phyloP scores from a whole-genome alignment of 495 filamentous ascomycete species.

The Penicillium dipodomyicola region DNA sequence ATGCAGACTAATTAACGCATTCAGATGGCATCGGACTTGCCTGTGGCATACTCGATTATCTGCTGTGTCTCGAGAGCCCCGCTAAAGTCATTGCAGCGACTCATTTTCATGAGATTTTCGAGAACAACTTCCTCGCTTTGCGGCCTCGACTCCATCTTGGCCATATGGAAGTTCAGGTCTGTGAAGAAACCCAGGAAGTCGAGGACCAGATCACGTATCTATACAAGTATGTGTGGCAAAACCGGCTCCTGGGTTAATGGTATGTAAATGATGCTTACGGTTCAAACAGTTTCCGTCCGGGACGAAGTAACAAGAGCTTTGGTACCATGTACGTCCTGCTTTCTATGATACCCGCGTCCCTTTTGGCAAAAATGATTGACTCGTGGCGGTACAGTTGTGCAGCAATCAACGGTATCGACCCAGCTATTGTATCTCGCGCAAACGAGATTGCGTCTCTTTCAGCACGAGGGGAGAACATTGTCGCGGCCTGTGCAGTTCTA shows the following conservation, averaged over 20 bases:
- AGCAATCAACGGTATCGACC: conserved; percentile 76
- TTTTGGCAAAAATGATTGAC: not conserved
- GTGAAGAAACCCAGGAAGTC: conserved; percentile 55
- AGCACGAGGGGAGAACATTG: conserved; percentile 71
- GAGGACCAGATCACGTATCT: conserved; percentile 84
- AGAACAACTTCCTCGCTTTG: conserved; percentile 61
- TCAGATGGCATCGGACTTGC: conserved; percentile 83
- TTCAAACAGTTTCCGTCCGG: conserved; percentile 49
- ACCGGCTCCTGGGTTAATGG: not conserved
- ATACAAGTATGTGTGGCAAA: conserved; percentile 58
- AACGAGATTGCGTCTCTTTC: conserved; percentile 68
- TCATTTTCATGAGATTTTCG: conserved; percentile 94
- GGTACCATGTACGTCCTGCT: conserved; percentile 59
- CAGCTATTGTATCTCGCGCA: conserved; percentile 69
- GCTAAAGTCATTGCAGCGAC: conserved; percentile 87
- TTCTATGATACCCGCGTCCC: no score
- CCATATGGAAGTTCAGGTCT: conserved; percentile 84
- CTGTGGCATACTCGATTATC: conserved; percentile 74
- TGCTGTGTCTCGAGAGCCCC: conserved; percentile 57
- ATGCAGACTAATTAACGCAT: conserved; percentile 3
- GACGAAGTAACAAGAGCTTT: conserved; percentile 77
- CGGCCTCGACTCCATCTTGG: conserved; percentile 65
- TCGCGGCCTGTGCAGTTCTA: conserved; percentile 64
- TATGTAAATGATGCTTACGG: conserved; percentile 12
- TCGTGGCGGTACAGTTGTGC: conserved; percentile 59